Conservation (phyloP, 371 early-diverging fungal genomes). For the Massospora cicadina region DNA sequence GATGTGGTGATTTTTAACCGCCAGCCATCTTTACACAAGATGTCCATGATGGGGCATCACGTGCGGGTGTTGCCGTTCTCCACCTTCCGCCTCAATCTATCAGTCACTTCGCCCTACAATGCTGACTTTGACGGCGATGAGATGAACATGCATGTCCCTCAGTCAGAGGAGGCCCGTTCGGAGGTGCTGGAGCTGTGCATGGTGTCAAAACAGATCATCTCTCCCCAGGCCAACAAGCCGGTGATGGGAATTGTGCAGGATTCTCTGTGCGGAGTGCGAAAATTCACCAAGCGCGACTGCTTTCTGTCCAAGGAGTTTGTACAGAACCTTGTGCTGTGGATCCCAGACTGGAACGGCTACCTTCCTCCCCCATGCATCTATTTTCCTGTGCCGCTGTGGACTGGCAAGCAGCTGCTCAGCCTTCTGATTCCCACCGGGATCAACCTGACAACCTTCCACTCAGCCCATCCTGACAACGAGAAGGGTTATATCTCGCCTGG, state of each 20-base stretch:
- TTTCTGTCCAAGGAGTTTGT: constrained; percentile 79
- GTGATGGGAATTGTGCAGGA: constrained; percentile 99
- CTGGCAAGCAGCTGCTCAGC: constrained; percentile 95
- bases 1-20: constrained; percentile 99
- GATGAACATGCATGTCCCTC: constrained; percentile 99
- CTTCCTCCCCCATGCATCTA: constrained; percentile 88
- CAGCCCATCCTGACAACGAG: constrained; percentile 71
- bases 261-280: constrained; percentile 90
- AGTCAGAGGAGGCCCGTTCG: constrained; percentile 84
- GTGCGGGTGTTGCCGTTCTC: constrained; percentile 97
- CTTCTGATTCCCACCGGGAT: constrained; percentile 87
- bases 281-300: constrained; percentile 89
- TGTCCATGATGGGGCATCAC: constrained; percentile 99
- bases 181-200: constrained; percentile 93
- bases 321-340: constrained; percentile 91
- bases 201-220: constrained; percentile 96
- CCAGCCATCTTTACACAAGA: constrained; percentile 99
- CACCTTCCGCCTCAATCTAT: constrained; percentile 97
- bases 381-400: constrained; percentile 94
- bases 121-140: constrained; percentile 99
- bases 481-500: constrained; percentile 61
- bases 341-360: constrained; percentile 88
- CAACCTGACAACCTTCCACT: constrained; percentile 58
- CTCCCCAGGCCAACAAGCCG: constrained; percentile 97
- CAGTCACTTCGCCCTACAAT: constrained; percentile 99